Base-by-base conservation (phyloP, 176 grass and related monocot genomes). In the Hsuehochloa calcarea region DNA sequence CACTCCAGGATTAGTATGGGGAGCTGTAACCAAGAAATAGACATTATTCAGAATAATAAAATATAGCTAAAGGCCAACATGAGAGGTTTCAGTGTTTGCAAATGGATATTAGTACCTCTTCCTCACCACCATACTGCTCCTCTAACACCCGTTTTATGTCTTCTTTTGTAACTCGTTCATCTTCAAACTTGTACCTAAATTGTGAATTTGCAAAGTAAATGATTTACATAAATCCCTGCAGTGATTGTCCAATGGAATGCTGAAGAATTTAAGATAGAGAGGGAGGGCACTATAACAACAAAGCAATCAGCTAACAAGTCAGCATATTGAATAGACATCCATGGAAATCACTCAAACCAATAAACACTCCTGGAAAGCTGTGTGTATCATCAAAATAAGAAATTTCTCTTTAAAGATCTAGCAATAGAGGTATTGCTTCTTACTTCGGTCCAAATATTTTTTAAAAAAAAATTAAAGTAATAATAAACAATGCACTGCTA, bases 81-180 rank as follows among this genome's bases (percentile, higher is more conserved):
- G 58, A 70, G 4, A 70, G 12, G 17, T 74, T 26, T 22, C n/a
- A 51, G 19, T 61, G 41, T 85, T 58, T 56, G 49, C 52, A 22
- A 23, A 63, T 16, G 22, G n/a, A 52, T 64, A 74, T 70, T 74
- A 90, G 27, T 65, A 65, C 93, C 90, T 94, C 90, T 80, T 94
- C 93, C 79, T 92, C 93, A 56, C 93, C 93, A 81, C 93, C 93
- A 49, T 94, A 94, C 71, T 94, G 93, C 26, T 94, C 93, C 47
- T 92, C 93, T 55, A 94, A 68, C 1, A 82, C 93, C 39, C 78
- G 88, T 29, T 92, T 88, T 68, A 45, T 61, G 31, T 86, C 90
- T 84, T 92, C 90, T 80, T 94, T 94, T 27, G 93, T 94, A 15
- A 94, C 93, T 39, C 93, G 85, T 79, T 94, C 93, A 79, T 94